Evolutionary conservation across 768 basidiomycete genomes (phyloP).

Genomic region (Phaeotremella fagi): DNA sequence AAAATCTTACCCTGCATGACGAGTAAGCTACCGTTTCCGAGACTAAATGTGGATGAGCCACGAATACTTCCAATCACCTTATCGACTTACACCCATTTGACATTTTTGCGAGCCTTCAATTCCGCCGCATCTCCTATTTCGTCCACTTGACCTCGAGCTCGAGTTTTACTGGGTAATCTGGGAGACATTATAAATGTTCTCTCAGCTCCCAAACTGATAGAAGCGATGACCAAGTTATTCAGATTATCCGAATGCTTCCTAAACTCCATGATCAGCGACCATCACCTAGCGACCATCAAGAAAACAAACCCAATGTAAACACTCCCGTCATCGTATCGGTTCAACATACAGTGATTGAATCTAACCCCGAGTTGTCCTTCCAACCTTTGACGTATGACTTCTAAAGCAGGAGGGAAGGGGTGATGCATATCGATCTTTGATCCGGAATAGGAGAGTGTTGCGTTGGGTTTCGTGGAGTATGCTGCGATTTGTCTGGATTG

Average conservation of each 20-base stretch:
- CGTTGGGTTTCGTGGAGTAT: constrained; percentile 45
- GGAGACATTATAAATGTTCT: constrained; percentile 51
- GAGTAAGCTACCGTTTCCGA: constrained; percentile 50
- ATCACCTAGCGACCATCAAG: constrained; percentile 1
- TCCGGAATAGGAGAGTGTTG: constrained; percentile 49
- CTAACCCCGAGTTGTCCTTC: constrained; percentile 43
- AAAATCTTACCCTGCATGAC: constrained; percentile 50
- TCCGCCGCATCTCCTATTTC: constrained; percentile 5
- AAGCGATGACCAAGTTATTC: constrained; percentile 51
- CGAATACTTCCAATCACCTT: not conserved
- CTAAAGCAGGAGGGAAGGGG: constrained; percentile 46
- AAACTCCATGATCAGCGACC: constrained; percentile 3
- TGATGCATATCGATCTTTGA: constrained; percentile 48
- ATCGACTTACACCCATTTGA: constrained; percentile 36
- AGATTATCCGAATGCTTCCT: constrained; percentile 44
- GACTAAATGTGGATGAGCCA: constrained; percentile 13
- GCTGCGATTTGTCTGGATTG: constrained; percentile 51
- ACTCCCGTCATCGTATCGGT: constrained; percentile 50
- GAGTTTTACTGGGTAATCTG: constrained; percentile 17
- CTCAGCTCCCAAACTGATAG: constrained; percentile 50
- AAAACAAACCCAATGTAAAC: constrained; percentile 48
- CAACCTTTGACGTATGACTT: constrained; percentile 43
- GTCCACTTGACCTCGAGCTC: constrained; percentile 1
- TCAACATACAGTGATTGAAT: constrained; percentile 53
- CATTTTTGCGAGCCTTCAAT: constrained; percentile 24